Percentiles rank a stretch among this genome's conserved stretches.
These are phyloP conservation scores for Beauveria medogensis DNA, from an alignment of 2,329 filamentous ascomycete genomes.

Conservation along the genomic window DNA sequence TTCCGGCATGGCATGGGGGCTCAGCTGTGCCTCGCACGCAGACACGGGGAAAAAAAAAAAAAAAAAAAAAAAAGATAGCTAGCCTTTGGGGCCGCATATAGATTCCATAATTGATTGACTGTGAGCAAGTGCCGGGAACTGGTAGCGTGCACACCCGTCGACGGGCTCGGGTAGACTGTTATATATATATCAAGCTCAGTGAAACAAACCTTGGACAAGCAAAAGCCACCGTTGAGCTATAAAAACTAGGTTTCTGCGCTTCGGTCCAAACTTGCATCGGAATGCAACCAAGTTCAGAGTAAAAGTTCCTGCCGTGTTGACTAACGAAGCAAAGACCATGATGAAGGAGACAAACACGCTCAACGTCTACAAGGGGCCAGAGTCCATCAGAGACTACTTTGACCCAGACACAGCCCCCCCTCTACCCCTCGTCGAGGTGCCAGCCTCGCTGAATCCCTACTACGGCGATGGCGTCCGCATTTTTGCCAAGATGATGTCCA, in stretches of 20 bases:
- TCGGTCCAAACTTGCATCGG: neutral
- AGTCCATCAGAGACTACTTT: conserved; percentile 51
- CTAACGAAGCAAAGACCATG: neutral
- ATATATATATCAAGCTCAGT: neutral
- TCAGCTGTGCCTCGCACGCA: neutral
- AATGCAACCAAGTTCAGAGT: neutral
- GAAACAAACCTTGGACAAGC: neutral
- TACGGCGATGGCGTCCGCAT: conserved; percentile 50
- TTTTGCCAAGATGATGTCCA: conserved; percentile 59
- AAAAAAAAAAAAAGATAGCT: neutral
- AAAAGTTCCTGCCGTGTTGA: neutral
- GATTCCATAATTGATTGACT: conserved; percentile 2
- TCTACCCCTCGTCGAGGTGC: conserved; percentile 54
- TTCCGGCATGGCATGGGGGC: neutral
- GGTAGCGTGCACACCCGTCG: neutral
- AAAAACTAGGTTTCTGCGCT: neutral
- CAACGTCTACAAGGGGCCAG: conserved; percentile 51
- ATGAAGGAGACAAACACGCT: conserved; percentile 20
- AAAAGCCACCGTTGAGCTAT: neutral
- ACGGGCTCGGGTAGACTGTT: no score
- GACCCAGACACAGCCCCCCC: conserved; percentile 50
- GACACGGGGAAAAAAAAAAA: neutral
- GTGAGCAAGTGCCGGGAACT: neutral
- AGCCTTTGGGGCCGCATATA: neutral
- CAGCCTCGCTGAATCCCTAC: conserved; percentile 48